A percentile compares a stretch with the other conserved stretches of the same genome.
Conservation (phyloP, 768 basidiomycete species). For the Naematelia aurantialba region DNA sequence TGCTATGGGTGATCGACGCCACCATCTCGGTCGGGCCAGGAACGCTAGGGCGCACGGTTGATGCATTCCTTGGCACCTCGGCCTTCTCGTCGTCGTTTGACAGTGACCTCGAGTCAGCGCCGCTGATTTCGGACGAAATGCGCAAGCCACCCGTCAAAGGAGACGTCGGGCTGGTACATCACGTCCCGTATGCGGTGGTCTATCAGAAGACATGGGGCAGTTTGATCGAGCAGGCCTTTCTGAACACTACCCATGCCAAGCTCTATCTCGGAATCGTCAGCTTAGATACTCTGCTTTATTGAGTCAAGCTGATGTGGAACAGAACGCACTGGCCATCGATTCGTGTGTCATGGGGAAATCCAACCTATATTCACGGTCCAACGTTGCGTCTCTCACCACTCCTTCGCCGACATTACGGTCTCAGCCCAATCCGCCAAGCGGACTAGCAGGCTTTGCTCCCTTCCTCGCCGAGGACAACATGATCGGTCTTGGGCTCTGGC, state of each 20-base stretch:
- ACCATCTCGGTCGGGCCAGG: constrained; percentile 74
- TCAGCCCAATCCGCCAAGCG: constrained; percentile 52
- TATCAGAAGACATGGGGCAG: constrained; percentile 69
- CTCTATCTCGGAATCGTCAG: constrained; percentile 84
- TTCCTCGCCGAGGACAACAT: constrained; percentile 98
- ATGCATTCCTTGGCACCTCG: constrained; percentile 55
- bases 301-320: not conserved
- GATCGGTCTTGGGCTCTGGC: constrained; percentile 90
- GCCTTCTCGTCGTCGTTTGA: constrained; percentile 10
- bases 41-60: constrained; percentile 79
- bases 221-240: constrained; percentile 82
- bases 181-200: constrained; percentile 84
- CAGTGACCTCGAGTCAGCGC: constrained; percentile 35
- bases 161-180: constrained; percentile 79
- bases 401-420: constrained; percentile 32
- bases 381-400: constrained; percentile 60
- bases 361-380: constrained; percentile 84
- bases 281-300: not conserved
- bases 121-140: constrained; percentile 23
- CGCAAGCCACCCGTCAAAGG: constrained; percentile 30
- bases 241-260: constrained; percentile 96
- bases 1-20: constrained; percentile 97
- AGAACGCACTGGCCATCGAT: constrained; percentile 76
- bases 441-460: constrained; percentile 74
- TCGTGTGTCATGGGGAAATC: constrained; percentile 98